A percentile compares a stretch with the other conserved stretches of the same genome.
These are phyloP conservation scores for Mycena chlorophos DNA, from an alignment of 768 basidiomycete species.

Conservation along the genomic window DNA sequence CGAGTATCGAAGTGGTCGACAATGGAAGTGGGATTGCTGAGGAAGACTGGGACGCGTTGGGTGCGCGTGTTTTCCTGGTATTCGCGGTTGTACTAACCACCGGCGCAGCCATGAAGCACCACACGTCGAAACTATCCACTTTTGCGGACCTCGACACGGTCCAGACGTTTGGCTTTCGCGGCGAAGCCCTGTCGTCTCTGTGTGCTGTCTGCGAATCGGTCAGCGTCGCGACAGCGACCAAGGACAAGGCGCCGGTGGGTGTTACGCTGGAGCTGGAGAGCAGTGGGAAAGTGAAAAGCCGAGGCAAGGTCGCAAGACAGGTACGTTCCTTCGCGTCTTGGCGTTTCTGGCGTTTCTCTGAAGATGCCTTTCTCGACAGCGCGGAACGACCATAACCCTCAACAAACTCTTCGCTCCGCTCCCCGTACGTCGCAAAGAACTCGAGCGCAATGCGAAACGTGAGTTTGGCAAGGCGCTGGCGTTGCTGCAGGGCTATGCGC, in stretches of 20 bases:
- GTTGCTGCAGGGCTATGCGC: constrained; percentile 83
- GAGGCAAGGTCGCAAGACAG: constrained; percentile 72
- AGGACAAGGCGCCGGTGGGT: constrained; percentile 74
- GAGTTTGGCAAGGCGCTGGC: constrained; percentile 87
- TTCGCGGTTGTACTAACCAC: constrained; percentile 2
- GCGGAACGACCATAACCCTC: constrained; percentile 82
- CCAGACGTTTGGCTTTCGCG: constrained; percentile 89
- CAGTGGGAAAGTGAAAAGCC: constrained; percentile 58
- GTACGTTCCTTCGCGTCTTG: constrained; percentile 38
- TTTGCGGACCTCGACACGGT: constrained; percentile 74
- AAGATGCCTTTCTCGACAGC: constrained; percentile 52
- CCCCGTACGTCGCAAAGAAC: constrained; percentile 89
- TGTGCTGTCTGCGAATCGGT: constrained; percentile 80
- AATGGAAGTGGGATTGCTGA: constrained; percentile 87
- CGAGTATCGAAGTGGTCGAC: constrained; percentile 84
- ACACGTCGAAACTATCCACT: constrained; percentile 86
- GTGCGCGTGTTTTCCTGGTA: constrained; percentile 41
- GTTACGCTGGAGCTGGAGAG: constrained; percentile 72
- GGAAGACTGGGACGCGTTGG: constrained; percentile 75
- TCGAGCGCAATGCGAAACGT: constrained; percentile 84
- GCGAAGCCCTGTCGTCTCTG: constrained; percentile 92
- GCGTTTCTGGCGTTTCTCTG: not conserved
- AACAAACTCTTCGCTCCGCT: constrained; percentile 74
- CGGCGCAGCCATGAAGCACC: constrained; percentile 76
- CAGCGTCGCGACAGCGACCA: constrained; percentile 71